These are phyloP conservation scores for Dactylorhiza incarnata DNA, from an alignment of 106 monocot genomes.

Conservation along the genomic window DNA sequence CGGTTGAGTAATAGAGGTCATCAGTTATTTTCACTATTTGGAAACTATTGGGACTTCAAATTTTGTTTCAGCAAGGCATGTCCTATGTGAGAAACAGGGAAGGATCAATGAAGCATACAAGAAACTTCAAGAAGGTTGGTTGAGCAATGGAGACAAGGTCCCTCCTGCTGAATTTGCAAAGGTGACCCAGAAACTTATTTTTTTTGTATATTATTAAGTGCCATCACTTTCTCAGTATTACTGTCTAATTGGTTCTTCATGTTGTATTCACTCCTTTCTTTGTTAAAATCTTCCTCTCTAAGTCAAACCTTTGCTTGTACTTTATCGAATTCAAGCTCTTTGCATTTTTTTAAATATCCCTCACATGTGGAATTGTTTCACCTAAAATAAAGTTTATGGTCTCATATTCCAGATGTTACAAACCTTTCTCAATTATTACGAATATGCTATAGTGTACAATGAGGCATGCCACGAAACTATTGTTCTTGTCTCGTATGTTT, in stretches of 20 bases:
- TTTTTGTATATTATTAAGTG: neutral
- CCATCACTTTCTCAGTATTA: neutral
- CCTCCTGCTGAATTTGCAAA: slow-evolving; percentile 98
- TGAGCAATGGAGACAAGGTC: slow-evolving; percentile 92
- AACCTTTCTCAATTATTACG: neutral
- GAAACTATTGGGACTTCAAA: neutral
- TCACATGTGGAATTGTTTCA: neutral
- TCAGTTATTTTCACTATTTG: neutral
- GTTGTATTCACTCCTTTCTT: neutral
- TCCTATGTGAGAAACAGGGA: slow-evolving; percentile 95
- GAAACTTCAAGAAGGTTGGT: slow-evolving; percentile 93
- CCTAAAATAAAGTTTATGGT: neutral
- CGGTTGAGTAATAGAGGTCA: neutral
- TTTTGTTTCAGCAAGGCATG: slow-evolving; percentile 74
- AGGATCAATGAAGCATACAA: slow-evolving; percentile 97
- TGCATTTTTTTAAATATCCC: neutral
- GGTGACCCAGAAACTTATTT: slow-evolving; percentile 19
- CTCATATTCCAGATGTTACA: neutral
- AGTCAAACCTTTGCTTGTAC: neutral
- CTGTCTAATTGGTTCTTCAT: neutral
- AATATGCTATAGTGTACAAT: neutral
- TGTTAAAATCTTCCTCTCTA: neutral
- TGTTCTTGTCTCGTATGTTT: neutral
- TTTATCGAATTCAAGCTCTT: neutral
- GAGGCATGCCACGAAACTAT: neutral